phyloP scores from a whole-genome alignment of 2,329 filamentous ascomycete species.

The Ophiostoma perfectum region DNA sequence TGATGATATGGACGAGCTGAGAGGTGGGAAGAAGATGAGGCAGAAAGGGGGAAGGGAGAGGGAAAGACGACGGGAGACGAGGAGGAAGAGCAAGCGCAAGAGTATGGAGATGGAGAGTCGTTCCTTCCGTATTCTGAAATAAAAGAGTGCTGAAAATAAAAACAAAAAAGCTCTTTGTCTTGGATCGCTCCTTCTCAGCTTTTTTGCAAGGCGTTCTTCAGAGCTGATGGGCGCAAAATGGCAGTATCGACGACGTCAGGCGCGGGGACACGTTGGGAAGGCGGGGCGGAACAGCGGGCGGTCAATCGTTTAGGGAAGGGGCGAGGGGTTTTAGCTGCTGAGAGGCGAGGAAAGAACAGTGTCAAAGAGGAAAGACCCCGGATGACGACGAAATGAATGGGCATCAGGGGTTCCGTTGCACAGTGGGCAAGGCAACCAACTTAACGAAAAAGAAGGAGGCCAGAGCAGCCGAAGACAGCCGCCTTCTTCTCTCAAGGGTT shows the following conservation, averaged over 20 bases:
- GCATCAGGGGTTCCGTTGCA: not conserved
- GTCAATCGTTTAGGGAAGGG: conserved; percentile 16
- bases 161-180: not conserved
- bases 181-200: conserved; percentile 1
- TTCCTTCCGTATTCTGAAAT: not conserved
- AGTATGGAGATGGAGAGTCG: not conserved
- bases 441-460: not conserved
- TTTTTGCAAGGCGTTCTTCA: conserved; percentile 13
- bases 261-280: conserved; percentile 4
- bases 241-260: conserved; percentile 14
- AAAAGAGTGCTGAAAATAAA: not conserved
- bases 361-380: not conserved
- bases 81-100: not conserved
- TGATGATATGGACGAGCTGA: not conserved
- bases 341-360: conserved; percentile 1
- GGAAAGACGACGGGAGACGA: not conserved
- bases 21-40: conserved; percentile 10
- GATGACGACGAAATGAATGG: not conserved
- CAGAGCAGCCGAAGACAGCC: not conserved
- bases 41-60: not conserved
- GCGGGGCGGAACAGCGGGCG: conserved; percentile 19
- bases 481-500: not conserved
- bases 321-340: not conserved
- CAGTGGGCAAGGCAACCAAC: conserved; percentile 8
- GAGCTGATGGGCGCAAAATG: conserved; percentile 1